Conservation (phyloP, 805 yeast species). For the Priceomyces haplophilus region DNA sequence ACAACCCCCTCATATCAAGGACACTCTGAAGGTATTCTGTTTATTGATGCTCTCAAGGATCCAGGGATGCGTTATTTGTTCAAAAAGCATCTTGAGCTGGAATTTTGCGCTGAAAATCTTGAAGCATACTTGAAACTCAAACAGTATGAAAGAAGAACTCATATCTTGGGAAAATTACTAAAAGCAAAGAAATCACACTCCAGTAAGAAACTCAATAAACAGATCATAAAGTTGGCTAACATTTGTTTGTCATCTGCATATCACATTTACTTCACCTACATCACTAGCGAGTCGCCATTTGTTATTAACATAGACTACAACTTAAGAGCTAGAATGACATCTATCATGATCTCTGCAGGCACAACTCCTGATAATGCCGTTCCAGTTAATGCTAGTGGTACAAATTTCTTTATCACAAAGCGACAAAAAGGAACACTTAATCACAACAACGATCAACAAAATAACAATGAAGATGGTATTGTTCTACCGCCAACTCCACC, state of each 20-base stretch:
- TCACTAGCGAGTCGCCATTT: constrained; percentile 64
- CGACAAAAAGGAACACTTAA: background rate
- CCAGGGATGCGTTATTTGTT: constrained; percentile 75
- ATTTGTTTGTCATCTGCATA: constrained; percentile 61
- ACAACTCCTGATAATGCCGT: background rate
- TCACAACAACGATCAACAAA: background rate
- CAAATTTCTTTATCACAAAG: background rate
- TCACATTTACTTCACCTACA: constrained; percentile 61
- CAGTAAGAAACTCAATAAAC: background rate
- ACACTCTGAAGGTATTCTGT: constrained; percentile 3
- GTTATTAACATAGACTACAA: constrained; percentile 65
- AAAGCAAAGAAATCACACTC: constrained; percentile 13
- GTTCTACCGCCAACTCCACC: background rate
- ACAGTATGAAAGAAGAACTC: constrained; percentile 48
- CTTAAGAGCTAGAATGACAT: constrained; percentile 43
- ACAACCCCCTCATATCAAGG: background rate
- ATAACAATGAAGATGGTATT: background rate
- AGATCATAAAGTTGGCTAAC: constrained; percentile 33
- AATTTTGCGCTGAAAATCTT: constrained; percentile 72
- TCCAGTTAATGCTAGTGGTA: background rate
- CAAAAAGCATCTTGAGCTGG: constrained; percentile 59
- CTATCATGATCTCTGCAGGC: constrained; percentile 12
- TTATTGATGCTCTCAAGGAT: constrained; percentile 54
- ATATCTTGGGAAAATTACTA: constrained; percentile 38
- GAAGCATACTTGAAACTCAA: constrained; percentile 63